Conservation (phyloP, 306 rosid species). For the Sphenostylis stenocarpa region DNA sequence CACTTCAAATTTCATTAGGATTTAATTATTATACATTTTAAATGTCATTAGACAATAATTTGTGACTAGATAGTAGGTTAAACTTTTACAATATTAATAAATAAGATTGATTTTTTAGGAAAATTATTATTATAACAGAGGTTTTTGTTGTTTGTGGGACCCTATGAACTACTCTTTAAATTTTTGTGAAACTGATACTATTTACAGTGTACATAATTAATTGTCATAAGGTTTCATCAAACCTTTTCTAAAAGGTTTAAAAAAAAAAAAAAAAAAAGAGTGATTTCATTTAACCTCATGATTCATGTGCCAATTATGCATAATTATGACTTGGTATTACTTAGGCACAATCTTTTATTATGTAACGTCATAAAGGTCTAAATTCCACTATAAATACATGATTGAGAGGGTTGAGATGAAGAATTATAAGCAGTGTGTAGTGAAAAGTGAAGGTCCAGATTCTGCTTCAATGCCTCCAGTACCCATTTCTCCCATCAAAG, state of each 20-base stretch:
- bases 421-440: conserved; percentile 8
- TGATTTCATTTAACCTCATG: not conserved
- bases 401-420: conserved; percentile 26
- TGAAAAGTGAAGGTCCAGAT: not conserved
- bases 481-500: conserved; percentile 51
- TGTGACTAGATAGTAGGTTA: too few species aligned
- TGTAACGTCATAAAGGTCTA: conserved; percentile 31
- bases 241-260: not conserved
- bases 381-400: conserved; percentile 60
- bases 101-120: not conserved
- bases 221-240: conserved; percentile 16
- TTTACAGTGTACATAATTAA: conserved; percentile 4
- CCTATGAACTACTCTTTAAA: not conserved
- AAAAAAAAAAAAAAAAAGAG: not conserved
- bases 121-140: not conserved
- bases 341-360: conserved; percentile 5
- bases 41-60: too few species aligned
- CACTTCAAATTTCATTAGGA: too few species aligned
- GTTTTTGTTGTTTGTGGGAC: conserved; percentile 30
- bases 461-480: conserved; percentile 68
- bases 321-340: not conserved
- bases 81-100: too few species aligned
- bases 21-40: too few species aligned
- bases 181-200: not conserved
- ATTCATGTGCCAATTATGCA: conserved; percentile 18